A percentile compares a stretch with the other conserved stretches of the same genome.
These are phyloP conservation scores for Cyberlindnera mississippiensis DNA, from an alignment of 805 yeast species.

Conservation along the genomic window DNA sequence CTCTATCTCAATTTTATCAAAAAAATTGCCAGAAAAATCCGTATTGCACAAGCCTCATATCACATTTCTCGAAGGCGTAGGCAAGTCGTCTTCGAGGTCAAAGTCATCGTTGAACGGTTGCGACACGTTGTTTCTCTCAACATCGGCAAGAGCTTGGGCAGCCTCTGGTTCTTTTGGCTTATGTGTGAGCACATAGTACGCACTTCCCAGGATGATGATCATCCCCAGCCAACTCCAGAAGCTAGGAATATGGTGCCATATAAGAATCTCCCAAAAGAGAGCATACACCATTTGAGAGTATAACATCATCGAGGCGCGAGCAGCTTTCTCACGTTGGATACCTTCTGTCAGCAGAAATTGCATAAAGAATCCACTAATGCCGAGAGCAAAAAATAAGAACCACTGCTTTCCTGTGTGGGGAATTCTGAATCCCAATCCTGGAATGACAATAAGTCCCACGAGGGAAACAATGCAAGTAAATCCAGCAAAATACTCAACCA, in stretches of 20 bases:
- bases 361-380: conserved; percentile 77
- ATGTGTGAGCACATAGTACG: conserved; percentile 52
- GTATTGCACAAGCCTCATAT: not conserved
- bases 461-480: conserved; percentile 53
- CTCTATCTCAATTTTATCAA: too few relatives aligned
- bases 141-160: not conserved
- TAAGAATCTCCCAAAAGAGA: conserved; percentile 61
- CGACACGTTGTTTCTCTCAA: conserved; percentile 1
- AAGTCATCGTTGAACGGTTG: not conserved
- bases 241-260: conserved; percentile 75
- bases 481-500: conserved; percentile 74
- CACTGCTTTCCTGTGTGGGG: conserved; percentile 67
- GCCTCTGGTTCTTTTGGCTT: conserved; percentile 35
- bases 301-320: conserved; percentile 68
- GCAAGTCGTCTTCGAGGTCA: conserved; percentile 3
- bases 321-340: conserved; percentile 75
- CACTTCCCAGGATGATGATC: conserved; percentile 59
- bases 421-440: conserved; percentile 53
- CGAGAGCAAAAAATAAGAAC: conserved; percentile 56
- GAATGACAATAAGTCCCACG: conserved; percentile 48
- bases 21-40: too few relatives aligned
- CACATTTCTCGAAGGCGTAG: conserved; percentile 4
- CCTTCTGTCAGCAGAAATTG: conserved; percentile 80
- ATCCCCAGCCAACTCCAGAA: conserved; percentile 68
- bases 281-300: conserved; percentile 81